phyloP scores from a whole-genome alignment of 1,139 yeast genomes.

The Suhomyces bolitotheri region DNA sequence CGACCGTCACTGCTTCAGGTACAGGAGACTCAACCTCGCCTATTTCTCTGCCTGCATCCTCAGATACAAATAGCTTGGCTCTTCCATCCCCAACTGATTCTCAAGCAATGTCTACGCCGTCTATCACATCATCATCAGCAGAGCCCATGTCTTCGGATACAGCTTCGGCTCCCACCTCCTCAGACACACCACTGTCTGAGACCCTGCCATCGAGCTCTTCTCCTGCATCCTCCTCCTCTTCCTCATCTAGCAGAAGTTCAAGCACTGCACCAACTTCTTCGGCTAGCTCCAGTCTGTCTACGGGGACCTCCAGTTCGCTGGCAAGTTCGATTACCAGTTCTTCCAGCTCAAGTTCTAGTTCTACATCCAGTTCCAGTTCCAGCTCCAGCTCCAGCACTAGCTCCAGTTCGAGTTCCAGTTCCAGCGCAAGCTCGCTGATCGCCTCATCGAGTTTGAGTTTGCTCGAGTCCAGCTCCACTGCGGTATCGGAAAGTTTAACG shows the following conservation, averaged over 20 bases:
- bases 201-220: neutral
- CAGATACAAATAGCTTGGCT: neutral
- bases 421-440: neutral
- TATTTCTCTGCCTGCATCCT: no score
- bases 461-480: slow-evolving; percentile 44
- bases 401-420: neutral
- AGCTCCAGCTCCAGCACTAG: slow-evolving; percentile 1
- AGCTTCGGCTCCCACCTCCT: no score
- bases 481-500: neutral
- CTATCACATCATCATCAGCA: no score
- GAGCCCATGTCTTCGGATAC: no score
- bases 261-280: neutral
- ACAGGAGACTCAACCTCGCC: no score
- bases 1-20: neutral
- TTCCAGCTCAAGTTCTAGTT: neutral
- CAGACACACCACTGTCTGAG: neutral
- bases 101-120: no score
- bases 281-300: slow-evolving; percentile 1
- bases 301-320: slow-evolving; percentile 1
- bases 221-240: neutral
- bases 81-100: no score
- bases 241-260: neutral
- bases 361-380: neutral
- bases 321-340: slow-evolving; percentile 1
- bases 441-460: slow-evolving; percentile 36